These are phyloP conservation scores for Pseudozyma tsukubaensis DNA, from an alignment of 1,284 basidiomycete species.

Conservation along the genomic window DNA sequence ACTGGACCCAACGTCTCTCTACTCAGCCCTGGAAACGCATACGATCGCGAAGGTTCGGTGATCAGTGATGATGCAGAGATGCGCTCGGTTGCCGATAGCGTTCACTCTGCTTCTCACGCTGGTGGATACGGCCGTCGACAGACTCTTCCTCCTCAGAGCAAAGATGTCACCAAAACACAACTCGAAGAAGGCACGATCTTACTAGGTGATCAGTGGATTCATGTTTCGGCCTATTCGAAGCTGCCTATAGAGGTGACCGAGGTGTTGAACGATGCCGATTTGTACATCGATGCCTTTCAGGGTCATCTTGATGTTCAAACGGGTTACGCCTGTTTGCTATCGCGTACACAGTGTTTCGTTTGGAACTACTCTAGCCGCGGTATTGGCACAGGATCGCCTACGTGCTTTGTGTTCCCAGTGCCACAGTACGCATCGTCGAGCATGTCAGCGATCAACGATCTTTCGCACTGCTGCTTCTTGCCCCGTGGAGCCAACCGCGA, in stretches of 20 bases:
- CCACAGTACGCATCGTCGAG: constrained; percentile 37
- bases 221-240: constrained; percentile 49
- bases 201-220: constrained; percentile 46
- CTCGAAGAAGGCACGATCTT: constrained; percentile 53
- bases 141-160: neutral
- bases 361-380: constrained; percentile 61
- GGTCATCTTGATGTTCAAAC: constrained; percentile 54
- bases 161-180: constrained; percentile 24
- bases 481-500: constrained; percentile 40
- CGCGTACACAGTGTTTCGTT: constrained; percentile 53
- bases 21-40: constrained; percentile 23
- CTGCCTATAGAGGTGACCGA: constrained; percentile 51
- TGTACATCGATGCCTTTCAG: constrained; percentile 53
- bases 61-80: constrained; percentile 40
- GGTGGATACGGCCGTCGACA: constrained; percentile 4
- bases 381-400: constrained; percentile 41
- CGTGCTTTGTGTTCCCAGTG: constrained; percentile 55
- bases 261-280: constrained; percentile 35
- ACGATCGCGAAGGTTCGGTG: constrained; percentile 31
- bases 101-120: constrained; percentile 18
- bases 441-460: constrained; percentile 36
- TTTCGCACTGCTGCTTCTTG: constrained; percentile 43
- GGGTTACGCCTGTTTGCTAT: constrained; percentile 56
- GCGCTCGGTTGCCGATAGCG: constrained; percentile 35
- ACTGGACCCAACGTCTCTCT: constrained; percentile 27